Evolutionary conservation across 257 asterid genomes (phyloP).

Genomic region (Solanum pimpinellifolium): DNA sequence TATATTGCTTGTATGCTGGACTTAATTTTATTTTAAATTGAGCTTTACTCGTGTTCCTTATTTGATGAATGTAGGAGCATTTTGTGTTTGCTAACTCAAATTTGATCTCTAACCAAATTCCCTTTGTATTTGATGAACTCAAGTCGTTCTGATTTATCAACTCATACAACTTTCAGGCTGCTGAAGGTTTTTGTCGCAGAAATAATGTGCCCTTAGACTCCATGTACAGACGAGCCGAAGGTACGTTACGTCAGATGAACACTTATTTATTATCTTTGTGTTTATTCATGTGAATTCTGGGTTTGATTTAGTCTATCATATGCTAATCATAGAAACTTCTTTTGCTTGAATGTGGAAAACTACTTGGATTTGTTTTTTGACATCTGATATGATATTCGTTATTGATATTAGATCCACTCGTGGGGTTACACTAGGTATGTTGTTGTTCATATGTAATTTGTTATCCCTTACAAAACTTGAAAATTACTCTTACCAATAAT

Average conservation of each 20-base stretch:
- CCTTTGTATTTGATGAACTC: not conserved
- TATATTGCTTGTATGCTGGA: not conserved
- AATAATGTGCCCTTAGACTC: slow-evolving; percentile 65
- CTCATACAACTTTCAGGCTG: slow-evolving; percentile 47
- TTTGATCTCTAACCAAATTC: not conserved
- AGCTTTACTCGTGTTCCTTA: not conserved
- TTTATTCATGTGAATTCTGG: not conserved
- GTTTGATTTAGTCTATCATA: not conserved
- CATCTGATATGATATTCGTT: not conserved
- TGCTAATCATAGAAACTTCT: not conserved
- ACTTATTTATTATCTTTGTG: not conserved
- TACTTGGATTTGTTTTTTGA: not conserved
- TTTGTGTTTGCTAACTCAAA: not conserved
- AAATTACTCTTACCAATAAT: not conserved
- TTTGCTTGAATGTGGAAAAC: not conserved
- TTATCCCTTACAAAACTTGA: not conserved
- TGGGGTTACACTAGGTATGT: not conserved
- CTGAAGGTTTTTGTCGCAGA: slow-evolving; percentile 94
- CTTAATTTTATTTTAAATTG: not conserved
- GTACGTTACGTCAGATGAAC: slow-evolving; percentile 19
- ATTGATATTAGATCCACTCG: not conserved
- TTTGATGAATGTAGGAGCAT: not conserved
- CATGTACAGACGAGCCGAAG: slow-evolving; percentile 71
- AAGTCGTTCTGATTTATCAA: not conserved
- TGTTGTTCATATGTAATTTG: not conserved